phyloP scores from a whole-genome alignment of 768 basidiomycete genomes.

The Trametes cinnabarina region DNA sequence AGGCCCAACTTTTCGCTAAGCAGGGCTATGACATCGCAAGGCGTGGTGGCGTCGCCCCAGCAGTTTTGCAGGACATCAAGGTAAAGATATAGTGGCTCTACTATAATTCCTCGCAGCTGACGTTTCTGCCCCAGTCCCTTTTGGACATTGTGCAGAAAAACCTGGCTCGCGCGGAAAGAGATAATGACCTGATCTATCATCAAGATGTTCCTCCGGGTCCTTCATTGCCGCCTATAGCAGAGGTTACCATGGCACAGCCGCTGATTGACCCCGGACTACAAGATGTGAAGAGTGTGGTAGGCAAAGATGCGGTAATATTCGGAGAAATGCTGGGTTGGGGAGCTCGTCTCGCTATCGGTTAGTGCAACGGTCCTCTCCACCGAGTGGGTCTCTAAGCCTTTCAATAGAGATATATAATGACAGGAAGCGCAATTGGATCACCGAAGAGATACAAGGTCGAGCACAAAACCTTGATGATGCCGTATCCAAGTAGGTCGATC shows the following conservation, averaged over 20 bases:
- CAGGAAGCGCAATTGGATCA: constrained; percentile 66
- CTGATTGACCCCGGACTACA: constrained; percentile 52
- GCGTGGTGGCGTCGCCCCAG: constrained; percentile 55
- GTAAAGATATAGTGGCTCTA: constrained; percentile 37
- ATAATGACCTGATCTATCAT: constrained; percentile 96
- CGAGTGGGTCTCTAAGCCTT: background rate
- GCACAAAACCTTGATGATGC: constrained; percentile 62
- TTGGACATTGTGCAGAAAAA: constrained; percentile 67
- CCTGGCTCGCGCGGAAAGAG: constrained; percentile 71
- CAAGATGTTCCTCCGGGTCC: constrained; percentile 76
- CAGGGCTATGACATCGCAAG: constrained; percentile 67
- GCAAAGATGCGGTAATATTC: constrained; percentile 61
- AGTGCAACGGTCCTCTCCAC: constrained; percentile 22
- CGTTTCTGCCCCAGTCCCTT: constrained; percentile 56
- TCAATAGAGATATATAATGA: constrained; percentile 80
- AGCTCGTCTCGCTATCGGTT: constrained; percentile 85
- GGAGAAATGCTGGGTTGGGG: constrained; percentile 80
- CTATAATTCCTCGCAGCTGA: background rate
- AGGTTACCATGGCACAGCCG: constrained; percentile 64
- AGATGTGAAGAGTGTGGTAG: constrained; percentile 56
- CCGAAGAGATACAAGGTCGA: constrained; percentile 61
- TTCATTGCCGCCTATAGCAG: constrained; percentile 61
- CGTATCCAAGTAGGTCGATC: constrained; percentile 48
- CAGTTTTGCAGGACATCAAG: constrained; percentile 78
- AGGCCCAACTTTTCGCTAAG: constrained; percentile 67